Evolutionary conservation across 768 basidiomycete genomes (phyloP).

Genomic region (Pisolithus albus): DNA sequence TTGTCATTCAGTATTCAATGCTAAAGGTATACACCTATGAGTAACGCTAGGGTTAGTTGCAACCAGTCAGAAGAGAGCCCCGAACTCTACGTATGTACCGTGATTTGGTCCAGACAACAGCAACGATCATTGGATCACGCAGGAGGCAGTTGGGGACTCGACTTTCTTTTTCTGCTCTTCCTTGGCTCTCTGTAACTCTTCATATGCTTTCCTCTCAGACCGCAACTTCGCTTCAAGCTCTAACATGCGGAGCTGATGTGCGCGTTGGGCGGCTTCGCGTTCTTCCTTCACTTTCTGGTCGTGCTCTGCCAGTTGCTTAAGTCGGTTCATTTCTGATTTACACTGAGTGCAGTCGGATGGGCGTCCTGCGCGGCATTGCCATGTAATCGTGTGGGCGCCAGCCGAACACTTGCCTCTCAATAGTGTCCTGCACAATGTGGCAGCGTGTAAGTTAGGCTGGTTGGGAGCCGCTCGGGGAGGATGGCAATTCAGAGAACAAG

Average conservation of each 20-base stretch:
- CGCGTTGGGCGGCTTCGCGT: slow-evolving; percentile 40
- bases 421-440: slow-evolving; percentile 37
- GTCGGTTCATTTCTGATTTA: slow-evolving; percentile 35
- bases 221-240: slow-evolving; percentile 39
- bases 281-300: slow-evolving; percentile 38
- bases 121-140: too few relatives aligned
- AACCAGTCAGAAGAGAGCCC: too few relatives aligned
- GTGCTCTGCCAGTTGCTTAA: slow-evolving; percentile 33
- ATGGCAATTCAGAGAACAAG: slow-evolving; percentile 58
- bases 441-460: slow-evolving; percentile 14
- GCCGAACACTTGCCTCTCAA: slow-evolving; percentile 34
- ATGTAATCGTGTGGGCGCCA: slow-evolving; percentile 36
- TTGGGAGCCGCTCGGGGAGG: slow-evolving; percentile 45
- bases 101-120: too few relatives aligned
- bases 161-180: slow-evolving; percentile 22
- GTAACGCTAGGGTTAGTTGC: too few relatives aligned
- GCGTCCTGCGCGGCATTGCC: slow-evolving; percentile 36
- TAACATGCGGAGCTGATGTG: slow-evolving; percentile 38
- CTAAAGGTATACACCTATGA: too few relatives aligned
- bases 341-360: slow-evolving; percentile 40
- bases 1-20: too few relatives aligned
- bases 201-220: slow-evolving; percentile 23
- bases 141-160: too few relatives aligned
- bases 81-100: too few relatives aligned
- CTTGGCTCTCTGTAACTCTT: slow-evolving; percentile 32